Conservation (phyloP, 306 rosid genomes). For the Sicyos edulis region DNA sequence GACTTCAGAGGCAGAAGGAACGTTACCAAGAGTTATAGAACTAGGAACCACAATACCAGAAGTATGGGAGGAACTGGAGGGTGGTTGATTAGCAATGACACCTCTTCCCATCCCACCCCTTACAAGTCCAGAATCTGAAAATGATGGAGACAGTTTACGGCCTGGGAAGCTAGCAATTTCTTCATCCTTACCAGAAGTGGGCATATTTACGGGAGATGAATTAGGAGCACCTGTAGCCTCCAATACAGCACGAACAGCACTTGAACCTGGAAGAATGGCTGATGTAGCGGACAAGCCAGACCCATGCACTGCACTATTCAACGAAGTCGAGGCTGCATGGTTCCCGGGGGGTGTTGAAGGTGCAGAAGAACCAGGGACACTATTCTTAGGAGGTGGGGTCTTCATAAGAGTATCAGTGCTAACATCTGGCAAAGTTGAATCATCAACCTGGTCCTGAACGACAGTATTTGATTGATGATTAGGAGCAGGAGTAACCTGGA, state of each 20-base stretch:
- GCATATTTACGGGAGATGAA: constrained; percentile 49
- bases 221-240: constrained; percentile 45
- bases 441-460: constrained; percentile 80
- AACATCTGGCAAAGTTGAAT: constrained; percentile 62
- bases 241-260: constrained; percentile 41
- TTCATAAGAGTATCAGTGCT: constrained; percentile 53
- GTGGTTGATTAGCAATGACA: constrained; percentile 51
- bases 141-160: constrained; percentile 80
- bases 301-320: constrained; percentile 48
- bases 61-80: constrained; percentile 53
- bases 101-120: constrained; percentile 58
- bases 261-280: constrained; percentile 44
- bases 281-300: constrained; percentile 42
- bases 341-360: constrained; percentile 55
- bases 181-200: constrained; percentile 67
- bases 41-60: constrained; percentile 55
- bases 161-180: constrained; percentile 62
- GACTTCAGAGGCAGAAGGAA: constrained; percentile 64
- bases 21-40: constrained; percentile 54
- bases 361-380: constrained; percentile 45
- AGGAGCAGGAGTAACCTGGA: constrained; percentile 32
- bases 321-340: constrained; percentile 41
- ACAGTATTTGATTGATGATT: constrained; percentile 36
- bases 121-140: constrained; percentile 65
- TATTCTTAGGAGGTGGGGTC: constrained; percentile 77